Conservation (phyloP, 352 stramenopile species). For the Pythium insidiosum region DNA sequence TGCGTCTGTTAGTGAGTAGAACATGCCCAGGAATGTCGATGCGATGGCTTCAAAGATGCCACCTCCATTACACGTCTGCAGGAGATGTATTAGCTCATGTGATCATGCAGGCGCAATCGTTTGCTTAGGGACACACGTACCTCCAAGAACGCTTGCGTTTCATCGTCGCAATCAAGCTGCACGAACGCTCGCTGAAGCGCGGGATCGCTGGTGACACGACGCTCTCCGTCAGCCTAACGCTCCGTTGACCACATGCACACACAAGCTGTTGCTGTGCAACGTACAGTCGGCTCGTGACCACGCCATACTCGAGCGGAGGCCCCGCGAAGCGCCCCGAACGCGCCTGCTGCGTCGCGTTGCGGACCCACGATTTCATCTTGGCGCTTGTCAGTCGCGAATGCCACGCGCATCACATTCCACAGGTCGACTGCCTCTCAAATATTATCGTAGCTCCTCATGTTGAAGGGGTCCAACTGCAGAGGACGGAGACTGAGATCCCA, state of each 20-base stretch:
- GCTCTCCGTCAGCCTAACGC: too few species aligned
- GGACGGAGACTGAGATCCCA: too few species aligned
- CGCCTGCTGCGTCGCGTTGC: conserved; percentile 39
- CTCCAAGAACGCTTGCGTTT: conserved; percentile 65
- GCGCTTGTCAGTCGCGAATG: background rate
- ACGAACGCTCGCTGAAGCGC: conserved; percentile 55
- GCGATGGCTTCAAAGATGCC: conserved; percentile 54
- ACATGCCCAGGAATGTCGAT: conserved; percentile 62
- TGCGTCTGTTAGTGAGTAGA: conserved; percentile 76
- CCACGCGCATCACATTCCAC: too few species aligned
- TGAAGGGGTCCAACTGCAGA: too few species aligned
- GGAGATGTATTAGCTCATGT: too few species aligned
- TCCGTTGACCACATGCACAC: too few species aligned
- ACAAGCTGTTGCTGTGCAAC: too few species aligned
- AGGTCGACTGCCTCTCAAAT: too few species aligned
- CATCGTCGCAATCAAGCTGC: conserved; percentile 64
- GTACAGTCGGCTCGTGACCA: conserved; percentile 46
- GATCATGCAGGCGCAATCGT: too few species aligned
- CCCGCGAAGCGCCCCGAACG: conserved; percentile 34
- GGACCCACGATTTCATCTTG: conserved; percentile 76
- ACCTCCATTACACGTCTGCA: conserved; percentile 70
- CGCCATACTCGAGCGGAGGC: conserved; percentile 55
- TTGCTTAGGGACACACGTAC: conserved; percentile 16
- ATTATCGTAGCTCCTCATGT: too few species aligned
- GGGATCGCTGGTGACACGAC: conserved; percentile 30